Evolutionary conservation across 306 rosid genomes (phyloP).

Genomic region (Ormosia emarginata): DNA sequence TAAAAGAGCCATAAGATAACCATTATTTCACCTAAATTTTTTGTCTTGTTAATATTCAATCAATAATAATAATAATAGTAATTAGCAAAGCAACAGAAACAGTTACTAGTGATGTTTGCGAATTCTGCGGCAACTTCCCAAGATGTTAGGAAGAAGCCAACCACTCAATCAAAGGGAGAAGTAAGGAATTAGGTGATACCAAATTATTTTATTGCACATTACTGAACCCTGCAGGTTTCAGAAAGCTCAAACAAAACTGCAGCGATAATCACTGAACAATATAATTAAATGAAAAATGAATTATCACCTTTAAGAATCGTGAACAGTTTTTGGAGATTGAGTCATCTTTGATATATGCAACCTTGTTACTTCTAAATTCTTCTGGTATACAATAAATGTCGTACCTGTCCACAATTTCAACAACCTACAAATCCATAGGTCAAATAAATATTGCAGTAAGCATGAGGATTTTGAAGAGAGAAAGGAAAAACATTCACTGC

Average conservation of each 20-base stretch:
- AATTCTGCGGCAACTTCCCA: not conserved
- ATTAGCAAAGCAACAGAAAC: not conserved
- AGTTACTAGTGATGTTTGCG: not conserved
- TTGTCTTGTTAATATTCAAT: not conserved
- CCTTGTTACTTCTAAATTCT: slow-evolving; percentile 61
- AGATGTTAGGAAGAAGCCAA: not conserved
- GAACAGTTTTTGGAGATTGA: slow-evolving; percentile 72
- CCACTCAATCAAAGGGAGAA: slow-evolving; percentile 1
- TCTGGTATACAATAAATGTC: slow-evolving; percentile 76
- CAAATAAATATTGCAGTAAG: slow-evolving; percentile 16
- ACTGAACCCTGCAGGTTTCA: not conserved
- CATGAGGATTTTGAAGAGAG: slow-evolving; percentile 7
- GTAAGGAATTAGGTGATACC: not conserved
- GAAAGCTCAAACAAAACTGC: slow-evolving; percentile 7
- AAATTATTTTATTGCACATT: slow-evolving; percentile 2
- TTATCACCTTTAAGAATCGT: slow-evolving; percentile 62
- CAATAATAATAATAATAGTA: not conserved
- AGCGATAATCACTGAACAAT: slow-evolving; percentile 18
- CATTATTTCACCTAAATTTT: not conserved
- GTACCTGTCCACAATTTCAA: slow-evolving; percentile 81
- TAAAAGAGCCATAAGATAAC: not conserved
- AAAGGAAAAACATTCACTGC: not conserved
- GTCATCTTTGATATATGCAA: slow-evolving; percentile 71
- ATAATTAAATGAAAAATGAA: not conserved
- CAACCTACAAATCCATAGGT: slow-evolving; percentile 54